A percentile compares a stretch with the other conserved stretches of the same genome.
phyloP scores from a whole-genome alignment of 1,284 basidiomycete genomes.

The Cronartium ribicola region DNA sequence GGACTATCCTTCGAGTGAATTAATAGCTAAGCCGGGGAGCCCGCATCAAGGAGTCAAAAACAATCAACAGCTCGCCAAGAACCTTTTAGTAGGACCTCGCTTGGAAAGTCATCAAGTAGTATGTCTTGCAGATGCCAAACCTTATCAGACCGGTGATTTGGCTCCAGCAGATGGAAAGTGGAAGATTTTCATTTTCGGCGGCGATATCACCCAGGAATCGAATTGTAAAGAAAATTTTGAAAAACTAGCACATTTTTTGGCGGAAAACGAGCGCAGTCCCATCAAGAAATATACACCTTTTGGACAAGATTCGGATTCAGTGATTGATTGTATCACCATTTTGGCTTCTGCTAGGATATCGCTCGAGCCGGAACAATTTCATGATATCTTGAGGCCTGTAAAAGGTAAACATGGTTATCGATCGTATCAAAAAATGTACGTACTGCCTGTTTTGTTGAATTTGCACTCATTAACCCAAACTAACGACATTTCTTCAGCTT shows the following conservation, averaged over 20 bases:
- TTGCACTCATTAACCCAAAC: conserved; percentile 9
- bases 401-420: conserved; percentile 43
- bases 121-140: conserved; percentile 35
- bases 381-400: conserved; percentile 44
- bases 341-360: conserved; percentile 44
- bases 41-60: conserved; percentile 34
- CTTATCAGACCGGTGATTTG: conserved; percentile 36
- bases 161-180: conserved; percentile 40
- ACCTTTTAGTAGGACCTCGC: conserved; percentile 47
- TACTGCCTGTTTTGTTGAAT: background rate
- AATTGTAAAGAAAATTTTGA: conserved; percentile 21
- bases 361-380: conserved; percentile 45
- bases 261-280: conserved; percentile 44
- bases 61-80: conserved; percentile 46
- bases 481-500: conserved; percentile 46
- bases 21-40: conserved; percentile 44
- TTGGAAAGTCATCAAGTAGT: conserved; percentile 44
- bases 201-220: conserved; percentile 44
- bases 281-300: conserved; percentile 49
- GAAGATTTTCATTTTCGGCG: conserved; percentile 47
- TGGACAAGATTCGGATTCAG: conserved; percentile 42
- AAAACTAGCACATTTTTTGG: conserved; percentile 23
- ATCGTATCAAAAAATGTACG: conserved; percentile 43
- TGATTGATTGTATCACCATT: conserved; percentile 48
- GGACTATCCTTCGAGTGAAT: conserved; percentile 46